Evolutionary conservation across 176 grass and related monocot species (phyloP), one percentile per base, ranked within the genome.

Genomic region (Aegilops bicornis): DNA sequence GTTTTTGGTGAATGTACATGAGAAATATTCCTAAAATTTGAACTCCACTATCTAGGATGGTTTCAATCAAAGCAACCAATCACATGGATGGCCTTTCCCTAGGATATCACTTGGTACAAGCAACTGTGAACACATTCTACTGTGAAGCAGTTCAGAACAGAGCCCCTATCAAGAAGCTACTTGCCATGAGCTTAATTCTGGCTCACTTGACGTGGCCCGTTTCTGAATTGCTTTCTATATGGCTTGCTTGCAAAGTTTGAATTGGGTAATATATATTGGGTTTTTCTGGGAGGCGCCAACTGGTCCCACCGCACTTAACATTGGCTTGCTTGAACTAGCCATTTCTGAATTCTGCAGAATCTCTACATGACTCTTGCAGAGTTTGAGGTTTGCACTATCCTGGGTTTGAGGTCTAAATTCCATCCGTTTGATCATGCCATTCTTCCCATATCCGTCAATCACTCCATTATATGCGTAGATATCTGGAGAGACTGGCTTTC

Each of bases 341-440:
- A 69, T 76, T 84, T 75, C 76, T 23, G 68, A 75, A 60, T 62
- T 73, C 82, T 33, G 85, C 77, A 86, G 52, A 89, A 85, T 90
- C 76, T 83, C 40, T 22, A 52, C 31, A n/a, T 74, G 27, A 33
- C 23, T 87, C 11, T 76, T 63, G 81, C 45, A 63, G 81, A 24
- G 35, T 88, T 84, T 84, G 69, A 15, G 10, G 20, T 42, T 25
- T 64, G 50, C 63, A 82, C 79, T 36, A 85, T 80, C 79, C 71
- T 86, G 8, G 83, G 59, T 86, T 81, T n/a, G n/a, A n/a, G n/a
- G n/a, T n/a, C n/a, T n/a, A n/a, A n/a, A 94, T 73, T 98, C 96
- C 96, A 98, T 98, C 77, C 94, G 91, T 88, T 70, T 98, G 79
- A 96, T 88, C 93, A 98, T 95, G 39, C 96, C 90, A 58, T 90